Percentiles rank a stretch among this genome's conserved stretches.
Conservation (phyloP, 1,284 basidiomycete genomes). For the Rhizopogon hawkerae region DNA sequence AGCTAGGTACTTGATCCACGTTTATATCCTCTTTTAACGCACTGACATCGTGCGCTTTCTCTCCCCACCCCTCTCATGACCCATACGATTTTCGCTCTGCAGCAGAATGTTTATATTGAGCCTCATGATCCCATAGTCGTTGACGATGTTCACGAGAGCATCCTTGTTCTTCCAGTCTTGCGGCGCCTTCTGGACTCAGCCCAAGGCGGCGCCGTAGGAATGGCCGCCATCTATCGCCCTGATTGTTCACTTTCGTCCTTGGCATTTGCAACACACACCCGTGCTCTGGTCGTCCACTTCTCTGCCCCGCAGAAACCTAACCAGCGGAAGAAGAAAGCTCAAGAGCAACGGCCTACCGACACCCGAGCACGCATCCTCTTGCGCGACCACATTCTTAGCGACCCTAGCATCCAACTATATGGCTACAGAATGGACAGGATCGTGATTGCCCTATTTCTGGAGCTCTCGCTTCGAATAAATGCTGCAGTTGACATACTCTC, state of each 20-base stretch:
- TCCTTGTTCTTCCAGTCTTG: slow-evolving; percentile 18
- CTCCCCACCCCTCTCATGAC: neutral
- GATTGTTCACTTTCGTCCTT: slow-evolving; percentile 27
- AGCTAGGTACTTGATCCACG: neutral
- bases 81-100: slow-evolving; percentile 16
- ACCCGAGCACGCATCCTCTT: slow-evolving; percentile 22
- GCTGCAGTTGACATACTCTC: slow-evolving; percentile 41
- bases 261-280: slow-evolving; percentile 30
- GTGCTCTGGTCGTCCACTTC: slow-evolving; percentile 27
- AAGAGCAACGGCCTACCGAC: slow-evolving; percentile 5
- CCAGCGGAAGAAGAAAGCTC: slow-evolving; percentile 9
- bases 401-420: slow-evolving; percentile 22
- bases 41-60: neutral
- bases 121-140: slow-evolving; percentile 17
- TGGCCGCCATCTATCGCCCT: slow-evolving; percentile 33
- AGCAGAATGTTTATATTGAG: slow-evolving; percentile 25
- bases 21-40: neutral
- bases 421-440: slow-evolving; percentile 41
- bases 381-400: slow-evolving; percentile 25
- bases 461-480: slow-evolving; percentile 31
- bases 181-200: slow-evolving; percentile 21
- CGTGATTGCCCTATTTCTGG: slow-evolving; percentile 32
- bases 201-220: slow-evolving; percentile 23
- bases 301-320: slow-evolving; percentile 12
- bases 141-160: slow-evolving; percentile 16